These are phyloP conservation scores for Beauveria sp. DNA, from an alignment of 2,329 filamentous ascomycete genomes.

Conservation along the genomic window DNA sequence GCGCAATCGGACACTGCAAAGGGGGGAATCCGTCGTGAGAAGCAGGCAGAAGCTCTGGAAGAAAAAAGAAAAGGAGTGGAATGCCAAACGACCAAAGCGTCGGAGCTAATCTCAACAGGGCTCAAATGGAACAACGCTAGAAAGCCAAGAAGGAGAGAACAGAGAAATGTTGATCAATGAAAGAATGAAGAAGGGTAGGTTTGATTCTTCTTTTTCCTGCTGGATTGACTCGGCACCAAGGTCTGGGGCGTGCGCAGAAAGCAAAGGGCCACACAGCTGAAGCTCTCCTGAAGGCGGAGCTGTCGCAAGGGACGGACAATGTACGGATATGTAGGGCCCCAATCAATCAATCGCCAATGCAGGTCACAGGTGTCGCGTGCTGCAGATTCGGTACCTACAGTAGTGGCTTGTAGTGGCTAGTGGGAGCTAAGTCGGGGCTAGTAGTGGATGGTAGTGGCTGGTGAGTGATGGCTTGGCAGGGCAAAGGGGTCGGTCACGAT, in stretches of 20 bases:
- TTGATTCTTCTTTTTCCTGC: neutral
- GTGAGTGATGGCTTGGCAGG: too few species aligned
- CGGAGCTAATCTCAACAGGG: neutral
- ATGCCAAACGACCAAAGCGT: constrained; percentile 2
- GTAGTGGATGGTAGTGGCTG: neutral
- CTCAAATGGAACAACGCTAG: neutral
- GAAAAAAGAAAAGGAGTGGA: constrained; percentile 3
- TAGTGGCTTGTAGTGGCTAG: neutral
- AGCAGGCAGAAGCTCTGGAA: neutral
- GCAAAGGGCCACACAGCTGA: neutral
- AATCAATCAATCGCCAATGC: neutral
- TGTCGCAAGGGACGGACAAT: neutral
- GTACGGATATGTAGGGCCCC: neutral
- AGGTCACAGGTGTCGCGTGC: neutral
- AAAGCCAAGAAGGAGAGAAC: neutral
- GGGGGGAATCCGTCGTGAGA: neutral
- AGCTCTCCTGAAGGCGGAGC: constrained; percentile 4
- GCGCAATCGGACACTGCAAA: neutral
- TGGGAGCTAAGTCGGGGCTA: too few species aligned
- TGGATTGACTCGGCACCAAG: neutral
- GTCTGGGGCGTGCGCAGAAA: neutral
- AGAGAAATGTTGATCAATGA: neutral
- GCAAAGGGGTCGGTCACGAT: too few species aligned
- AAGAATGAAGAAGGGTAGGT: neutral
- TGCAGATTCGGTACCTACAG: neutral